Base-by-base conservation (phyloP, 345 rosid genomes). In the Euclidium syriacum region DNA sequence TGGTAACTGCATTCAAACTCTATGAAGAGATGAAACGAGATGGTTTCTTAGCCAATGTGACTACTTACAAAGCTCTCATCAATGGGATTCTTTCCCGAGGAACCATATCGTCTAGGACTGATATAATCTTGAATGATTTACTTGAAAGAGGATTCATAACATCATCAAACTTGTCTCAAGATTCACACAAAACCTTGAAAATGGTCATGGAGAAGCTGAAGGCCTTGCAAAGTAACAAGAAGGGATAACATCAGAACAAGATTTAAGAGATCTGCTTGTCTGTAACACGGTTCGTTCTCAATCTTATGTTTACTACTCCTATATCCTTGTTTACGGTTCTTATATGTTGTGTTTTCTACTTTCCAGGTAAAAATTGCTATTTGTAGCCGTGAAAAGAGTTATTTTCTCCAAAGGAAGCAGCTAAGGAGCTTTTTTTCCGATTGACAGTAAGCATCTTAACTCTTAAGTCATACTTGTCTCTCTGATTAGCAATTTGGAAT, bases 11-110 rank as follows among this genome's bases (percentile, higher is more conserved):
- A 10, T 60, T 80, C 57, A 62, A 77, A 53, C 78, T 85, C 70
- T 88, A 83, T 69, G 77, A 85, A 75, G 89, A 85, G 84, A 86
- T 88, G 87, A 92, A 86, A 68, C 73, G 56, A 52, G 73, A 56
- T 43, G 80, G 76, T 25, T 75, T 88, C n/a, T 78, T 81, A 79
- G 86, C 95, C 15, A 81, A 81, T 76, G 73, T 40, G 25, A 81
- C 94, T 7, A 82, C 92, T 23, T 91, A 78, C 73, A 60, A 71
- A 46, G 69, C 76, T 79, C 80, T 91, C 35, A 62, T 86, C 41
- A 63, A 71, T 62, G 80, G 86, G 41, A 44, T 86, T 67, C 74
- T 76, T 52, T 52, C 41, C 2, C 26, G 50, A 39, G 78, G 59
- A 52, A 76, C 44, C 4, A 20, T 29, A 52, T 24, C 39, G 61